A percentile compares a stretch with the other conserved stretches of the same genome.
phyloP scores from a whole-genome alignment of 768 basidiomycete genomes.

The Boletellus emodensis region DNA sequence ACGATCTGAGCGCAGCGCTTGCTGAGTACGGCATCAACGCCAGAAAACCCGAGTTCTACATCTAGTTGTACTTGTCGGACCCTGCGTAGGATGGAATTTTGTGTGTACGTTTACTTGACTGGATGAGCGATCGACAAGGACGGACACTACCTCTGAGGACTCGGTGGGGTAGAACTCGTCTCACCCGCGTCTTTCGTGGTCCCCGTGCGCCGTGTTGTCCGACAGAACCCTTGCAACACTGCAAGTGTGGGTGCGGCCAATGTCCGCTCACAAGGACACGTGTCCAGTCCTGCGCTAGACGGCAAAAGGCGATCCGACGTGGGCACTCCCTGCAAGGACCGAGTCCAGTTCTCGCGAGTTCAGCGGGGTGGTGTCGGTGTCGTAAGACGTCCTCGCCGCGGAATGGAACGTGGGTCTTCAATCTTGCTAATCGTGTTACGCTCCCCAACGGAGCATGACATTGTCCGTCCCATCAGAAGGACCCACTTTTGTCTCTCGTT shows the following conservation, averaged over 20 bases:
- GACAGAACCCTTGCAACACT: no score
- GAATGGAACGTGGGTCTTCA: neutral
- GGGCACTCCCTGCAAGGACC: no score
- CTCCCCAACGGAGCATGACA: neutral
- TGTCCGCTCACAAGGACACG: neutral
- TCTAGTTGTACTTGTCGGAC: conserved; percentile 37
- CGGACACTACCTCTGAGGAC: no score
- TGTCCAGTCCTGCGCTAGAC: no score
- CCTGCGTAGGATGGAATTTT: no score
- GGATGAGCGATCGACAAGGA: neutral
- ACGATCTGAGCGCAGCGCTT: conserved; percentile 89
- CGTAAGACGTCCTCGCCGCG: neutral
- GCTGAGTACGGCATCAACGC: conserved; percentile 95
- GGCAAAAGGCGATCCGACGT: no score
- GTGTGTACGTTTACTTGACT: neutral
- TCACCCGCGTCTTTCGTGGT: no score
- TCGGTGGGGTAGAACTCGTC: no score
- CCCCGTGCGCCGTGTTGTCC: no score
- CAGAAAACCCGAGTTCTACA: conserved; percentile 91
- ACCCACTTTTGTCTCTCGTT: no score
- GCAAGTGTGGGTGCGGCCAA: no score
- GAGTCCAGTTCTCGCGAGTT: neutral
- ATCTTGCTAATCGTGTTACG: neutral
- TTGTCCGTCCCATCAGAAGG: neutral
- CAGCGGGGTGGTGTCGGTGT: neutral